These are phyloP conservation scores for Entomophthora muscae DNA, from an alignment of 371 early-diverging fungal genomes.

Conservation along the genomic window DNA sequence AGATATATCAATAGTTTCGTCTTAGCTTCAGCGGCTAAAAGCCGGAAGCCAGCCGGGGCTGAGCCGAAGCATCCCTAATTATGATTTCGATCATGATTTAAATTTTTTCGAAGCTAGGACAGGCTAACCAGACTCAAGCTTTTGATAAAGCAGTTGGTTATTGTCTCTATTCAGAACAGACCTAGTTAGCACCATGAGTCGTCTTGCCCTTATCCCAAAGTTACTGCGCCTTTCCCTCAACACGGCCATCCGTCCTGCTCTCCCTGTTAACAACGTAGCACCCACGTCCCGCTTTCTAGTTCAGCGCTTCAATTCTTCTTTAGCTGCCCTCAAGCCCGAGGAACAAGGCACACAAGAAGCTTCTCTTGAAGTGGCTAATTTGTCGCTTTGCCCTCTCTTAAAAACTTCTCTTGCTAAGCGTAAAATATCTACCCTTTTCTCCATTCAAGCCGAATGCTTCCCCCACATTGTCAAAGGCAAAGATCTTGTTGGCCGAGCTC, in stretches of 20 bases:
- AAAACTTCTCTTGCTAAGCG: not conserved
- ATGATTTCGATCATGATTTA: too few relatives aligned
- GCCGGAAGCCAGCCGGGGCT: too few relatives aligned
- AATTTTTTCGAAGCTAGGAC: too few relatives aligned
- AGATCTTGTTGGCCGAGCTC: slow-evolving; percentile 86
- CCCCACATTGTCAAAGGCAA: slow-evolving; percentile 66
- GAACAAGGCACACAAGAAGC: not conserved
- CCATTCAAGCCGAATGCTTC: slow-evolving; percentile 82
- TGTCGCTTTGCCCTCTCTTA: not conserved
- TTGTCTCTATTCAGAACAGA: not conserved
- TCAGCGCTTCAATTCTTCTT: not conserved
- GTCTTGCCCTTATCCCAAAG: not conserved
- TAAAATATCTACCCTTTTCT: slow-evolving; percentile 53
- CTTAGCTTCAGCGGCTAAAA: too few relatives aligned
- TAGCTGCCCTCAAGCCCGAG: not conserved
- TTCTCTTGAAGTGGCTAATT: not conserved
- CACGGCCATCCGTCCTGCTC: not conserved
- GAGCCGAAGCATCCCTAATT: too few relatives aligned
- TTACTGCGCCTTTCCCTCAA: not conserved
- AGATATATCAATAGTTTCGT: too few relatives aligned
- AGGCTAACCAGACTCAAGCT: too few relatives aligned
- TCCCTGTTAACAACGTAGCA: not conserved
- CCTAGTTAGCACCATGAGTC: not conserved
- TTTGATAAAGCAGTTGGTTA: too few relatives aligned
- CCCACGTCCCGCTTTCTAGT: not conserved